These are phyloP conservation scores for Prunus armeniaca DNA, from an alignment of 306 rosid genomes.

Conservation along the genomic window DNA sequence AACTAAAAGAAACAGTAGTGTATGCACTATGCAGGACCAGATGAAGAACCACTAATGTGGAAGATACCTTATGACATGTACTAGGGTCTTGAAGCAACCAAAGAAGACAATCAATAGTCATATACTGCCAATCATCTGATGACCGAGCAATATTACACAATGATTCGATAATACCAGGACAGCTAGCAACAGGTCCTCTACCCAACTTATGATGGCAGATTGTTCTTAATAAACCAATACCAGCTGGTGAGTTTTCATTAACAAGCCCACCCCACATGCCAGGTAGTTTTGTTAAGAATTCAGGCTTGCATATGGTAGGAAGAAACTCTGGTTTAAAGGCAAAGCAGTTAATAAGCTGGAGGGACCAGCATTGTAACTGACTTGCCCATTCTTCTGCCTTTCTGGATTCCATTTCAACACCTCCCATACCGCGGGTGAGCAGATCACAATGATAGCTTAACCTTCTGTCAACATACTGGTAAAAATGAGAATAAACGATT, in stretches of 20 bases:
- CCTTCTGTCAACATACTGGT: conserved; percentile 87
- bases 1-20: not conserved
- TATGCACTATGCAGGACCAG: not conserved
- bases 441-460: conserved; percentile 93
- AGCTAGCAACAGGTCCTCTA: conserved; percentile 85
- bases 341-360: conserved; percentile 95
- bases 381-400: conserved; percentile 99
- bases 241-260: conserved; percentile 97
- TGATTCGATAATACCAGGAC: conserved; percentile 80
- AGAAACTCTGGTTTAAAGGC: conserved; percentile 96
- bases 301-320: conserved; percentile 84
- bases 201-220: conserved; percentile 96
- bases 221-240: conserved; percentile 88
- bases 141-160: conserved; percentile 88
- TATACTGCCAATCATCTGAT: conserved; percentile 98
- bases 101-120: conserved; percentile 97
- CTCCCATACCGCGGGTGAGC: conserved; percentile 99
- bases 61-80: conserved; percentile 81
- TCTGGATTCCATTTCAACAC: conserved; percentile 98
- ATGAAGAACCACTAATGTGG: conserved; percentile 6
- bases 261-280: conserved; percentile 99
- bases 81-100: conserved; percentile 93
- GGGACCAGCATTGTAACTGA: conserved; percentile 98
- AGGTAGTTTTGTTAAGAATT: conserved; percentile 76
- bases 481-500: conserved; percentile 95